A percentile compares a stretch with the other conserved stretches of the same genome.
Conservation (phyloP, 1,139 yeast genomes). For the Hansenula sp. region DNA sequence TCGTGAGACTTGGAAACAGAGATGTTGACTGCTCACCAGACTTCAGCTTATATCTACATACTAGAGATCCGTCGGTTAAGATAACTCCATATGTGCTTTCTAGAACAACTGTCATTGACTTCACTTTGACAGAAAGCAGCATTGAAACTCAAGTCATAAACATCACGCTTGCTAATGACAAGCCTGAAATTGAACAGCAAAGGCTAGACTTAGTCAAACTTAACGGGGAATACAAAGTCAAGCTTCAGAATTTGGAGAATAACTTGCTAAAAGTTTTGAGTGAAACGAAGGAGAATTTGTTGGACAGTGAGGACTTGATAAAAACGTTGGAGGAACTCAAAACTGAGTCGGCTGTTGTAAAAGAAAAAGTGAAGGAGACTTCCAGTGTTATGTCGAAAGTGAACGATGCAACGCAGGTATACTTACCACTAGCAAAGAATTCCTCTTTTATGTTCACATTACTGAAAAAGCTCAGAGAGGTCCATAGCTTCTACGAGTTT, state of each 20-base stretch:
- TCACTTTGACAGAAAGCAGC: conserved; percentile 63
- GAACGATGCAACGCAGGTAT: conserved; percentile 42
- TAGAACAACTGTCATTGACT: conserved; percentile 63
- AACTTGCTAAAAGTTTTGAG: conserved; percentile 55
- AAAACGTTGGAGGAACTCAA: conserved; percentile 63
- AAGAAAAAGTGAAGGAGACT: conserved; percentile 50
- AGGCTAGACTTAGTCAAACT: conserved; percentile 47
- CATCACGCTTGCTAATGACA: conserved; percentile 46
- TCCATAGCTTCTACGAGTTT: conserved; percentile 55
- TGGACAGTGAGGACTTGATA: conserved; percentile 63
- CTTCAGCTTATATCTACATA: conserved; percentile 56
- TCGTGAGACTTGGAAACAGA: conserved; percentile 57
- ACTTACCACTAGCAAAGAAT: conserved; percentile 49
- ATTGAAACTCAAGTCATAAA: conserved; percentile 62
- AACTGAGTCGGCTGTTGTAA: conserved; percentile 52
- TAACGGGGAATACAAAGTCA: conserved; percentile 58
- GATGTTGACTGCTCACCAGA: conserved; percentile 64
- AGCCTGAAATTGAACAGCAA: conserved; percentile 65
- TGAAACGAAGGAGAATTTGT: conserved; percentile 53
- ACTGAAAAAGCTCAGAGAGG: conserved; percentile 35
- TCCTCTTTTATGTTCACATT: conserved; percentile 47
- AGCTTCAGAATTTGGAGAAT: conserved; percentile 55
- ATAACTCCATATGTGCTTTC: conserved; percentile 56
- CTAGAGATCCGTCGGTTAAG: conserved; percentile 49
- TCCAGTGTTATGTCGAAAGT: conserved; percentile 49